A percentile compares a stretch with the other conserved stretches of the same genome.
phyloP scores from a whole-genome alignment of 805 yeast species.

The Debaryomyces hansenii region DNA sequence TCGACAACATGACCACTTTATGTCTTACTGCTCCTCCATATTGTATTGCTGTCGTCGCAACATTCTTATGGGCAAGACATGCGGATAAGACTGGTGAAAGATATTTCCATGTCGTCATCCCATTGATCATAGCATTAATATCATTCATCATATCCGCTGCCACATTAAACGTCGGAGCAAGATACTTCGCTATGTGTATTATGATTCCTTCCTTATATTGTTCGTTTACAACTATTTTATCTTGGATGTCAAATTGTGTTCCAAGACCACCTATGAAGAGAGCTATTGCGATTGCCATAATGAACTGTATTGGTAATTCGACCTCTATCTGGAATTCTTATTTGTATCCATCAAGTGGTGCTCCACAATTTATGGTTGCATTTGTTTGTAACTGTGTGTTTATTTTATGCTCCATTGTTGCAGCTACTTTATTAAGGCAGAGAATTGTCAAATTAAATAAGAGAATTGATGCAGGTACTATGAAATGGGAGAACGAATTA shows the following conservation, averaged over 20 bases:
- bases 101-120: slow-evolving; percentile 48
- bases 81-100: slow-evolving; percentile 59
- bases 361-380: slow-evolving; percentile 50
- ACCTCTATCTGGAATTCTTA: slow-evolving; percentile 59
- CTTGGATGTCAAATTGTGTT: slow-evolving; percentile 57
- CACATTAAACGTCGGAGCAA: slow-evolving; percentile 53
- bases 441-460: slow-evolving; percentile 41
- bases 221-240: slow-evolving; percentile 50
- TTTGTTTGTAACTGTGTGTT: slow-evolving; percentile 51
- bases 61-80: slow-evolving; percentile 54
- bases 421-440: slow-evolving; percentile 39
- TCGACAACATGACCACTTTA: slow-evolving; percentile 48
- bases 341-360: slow-evolving; percentile 44
- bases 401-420: slow-evolving; percentile 36
- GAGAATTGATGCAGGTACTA: slow-evolving; percentile 43
- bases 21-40: slow-evolving; percentile 63
- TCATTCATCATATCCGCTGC: slow-evolving; percentile 51
- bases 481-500: slow-evolving; percentile 51
- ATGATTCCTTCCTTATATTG: slow-evolving; percentile 58
- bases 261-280: slow-evolving; percentile 62
- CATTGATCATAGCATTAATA: slow-evolving; percentile 40
- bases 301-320: slow-evolving; percentile 57
- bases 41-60: slow-evolving; percentile 48
- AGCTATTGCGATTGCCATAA: slow-evolving; percentile 56
- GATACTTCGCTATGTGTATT: slow-evolving; percentile 60